These are phyloP conservation scores for Zygosaccharomyces gambellarensis DNA, from an alignment of 805 yeast species.

Conservation along the genomic window DNA sequence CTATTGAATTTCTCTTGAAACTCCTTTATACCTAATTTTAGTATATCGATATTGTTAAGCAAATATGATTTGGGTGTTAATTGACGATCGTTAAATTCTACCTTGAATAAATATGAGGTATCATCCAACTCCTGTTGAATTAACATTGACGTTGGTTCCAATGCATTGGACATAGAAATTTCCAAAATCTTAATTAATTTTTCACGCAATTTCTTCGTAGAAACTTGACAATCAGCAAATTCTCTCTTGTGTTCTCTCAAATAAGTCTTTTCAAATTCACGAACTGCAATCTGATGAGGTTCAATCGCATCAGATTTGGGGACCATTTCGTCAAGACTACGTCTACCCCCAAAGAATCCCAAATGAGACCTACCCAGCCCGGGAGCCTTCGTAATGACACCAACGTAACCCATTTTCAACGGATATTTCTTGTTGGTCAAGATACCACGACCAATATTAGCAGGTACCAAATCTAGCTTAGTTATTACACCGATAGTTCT, in stretches of 20 bases:
- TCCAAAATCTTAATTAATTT: slow-evolving; percentile 85
- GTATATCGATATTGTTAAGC: slow-evolving; percentile 83
- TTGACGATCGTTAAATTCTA: slow-evolving; percentile 91
- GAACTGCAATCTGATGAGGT: slow-evolving; percentile 38
- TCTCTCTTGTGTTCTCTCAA: slow-evolving; percentile 59
- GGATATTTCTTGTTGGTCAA: slow-evolving; percentile 82
- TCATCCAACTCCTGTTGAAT: slow-evolving; percentile 93
- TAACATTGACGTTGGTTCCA: slow-evolving; percentile 79
- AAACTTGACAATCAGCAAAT: slow-evolving; percentile 61
- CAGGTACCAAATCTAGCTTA: slow-evolving; percentile 83
- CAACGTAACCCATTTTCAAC: slow-evolving; percentile 93
- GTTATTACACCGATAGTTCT: slow-evolving; percentile 96
- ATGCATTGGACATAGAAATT: slow-evolving; percentile 80
- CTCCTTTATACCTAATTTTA: slow-evolving; percentile 83
- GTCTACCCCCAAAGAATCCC: slow-evolving; percentile 18
- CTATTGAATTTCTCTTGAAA: slow-evolving; percentile 78
- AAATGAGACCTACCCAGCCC: slow-evolving; percentile 18
- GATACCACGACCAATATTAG: slow-evolving; percentile 62
- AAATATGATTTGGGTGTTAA: slow-evolving; percentile 91
- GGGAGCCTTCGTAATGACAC: slow-evolving; percentile 88
- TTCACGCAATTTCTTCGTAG: slow-evolving; percentile 69
- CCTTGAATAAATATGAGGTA: slow-evolving; percentile 86
- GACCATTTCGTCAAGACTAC: neutral
- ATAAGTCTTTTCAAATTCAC: slow-evolving; percentile 60
- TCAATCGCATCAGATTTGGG: slow-evolving; percentile 2